Evolutionary conservation across 1,139 yeast genomes (phyloP), one percentile per base, ranked within the genome.

Genomic region (Williopsis jadinii): DNA sequence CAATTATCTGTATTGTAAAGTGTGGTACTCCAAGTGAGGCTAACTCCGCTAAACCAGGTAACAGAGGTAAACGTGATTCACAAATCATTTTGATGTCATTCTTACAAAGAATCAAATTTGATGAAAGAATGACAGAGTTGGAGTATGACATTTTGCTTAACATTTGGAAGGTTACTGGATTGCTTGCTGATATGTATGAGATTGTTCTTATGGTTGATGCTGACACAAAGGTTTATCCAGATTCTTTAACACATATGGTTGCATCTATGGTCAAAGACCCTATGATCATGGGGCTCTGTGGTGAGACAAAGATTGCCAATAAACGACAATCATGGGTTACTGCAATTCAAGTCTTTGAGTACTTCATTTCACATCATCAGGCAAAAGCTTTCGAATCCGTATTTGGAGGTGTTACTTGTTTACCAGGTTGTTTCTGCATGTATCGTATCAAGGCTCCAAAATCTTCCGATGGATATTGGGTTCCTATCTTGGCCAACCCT

Each of bases 391-490:
- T 92, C 63, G 98, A 92, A 63, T 84, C 96, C 12, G 90, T 85
- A 3, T 92, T 92, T 62, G 97, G 97, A 45, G 87, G 95, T 57
- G 98, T 92, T 11, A 90, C 97, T 0, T 92, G 98, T 75, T 74
- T 92, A 47, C 98, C 98, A 0, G 98, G 98, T 31, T 92, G 98
- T 71, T 92, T 92, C 72, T 84, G 90, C 54, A 87, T 90, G 85
- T 92, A 92, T 60, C 76, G 97, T 53, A 85, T 92, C 61, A 92
- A 92, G 64, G 74, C 96, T 0, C 97, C 97, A 34, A 92, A 88
- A 64, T 95, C 95, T 8, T 61, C 73, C 19, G 86, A 85, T 50
- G 97, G 97, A 2, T 86, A 74, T 63, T 90, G 97, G 97, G 96
- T 92, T 32, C 98, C 98, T 11, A 86, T 92, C 47, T 70, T 92